A percentile compares a stretch with the other conserved stretches of the same genome.
Evolutionary conservation across 176 grass and related monocot genomes (phyloP).

Genomic region (Lolium rigidum): DNA sequence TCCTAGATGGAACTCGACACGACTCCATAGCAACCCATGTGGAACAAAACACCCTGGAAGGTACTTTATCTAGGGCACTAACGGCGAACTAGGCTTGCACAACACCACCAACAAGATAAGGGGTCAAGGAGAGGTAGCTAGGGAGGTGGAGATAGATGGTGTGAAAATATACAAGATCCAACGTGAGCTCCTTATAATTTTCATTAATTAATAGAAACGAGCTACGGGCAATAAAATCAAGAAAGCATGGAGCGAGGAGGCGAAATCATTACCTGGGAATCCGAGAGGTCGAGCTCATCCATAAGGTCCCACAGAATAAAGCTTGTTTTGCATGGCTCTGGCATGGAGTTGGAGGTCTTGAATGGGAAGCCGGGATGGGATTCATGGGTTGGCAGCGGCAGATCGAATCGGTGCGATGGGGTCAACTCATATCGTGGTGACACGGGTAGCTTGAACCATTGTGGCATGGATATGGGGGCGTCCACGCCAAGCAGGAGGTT

Average conservation of each 20-base stretch:
- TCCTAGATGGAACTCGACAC: too few species aligned
- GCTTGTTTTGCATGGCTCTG: background rate
- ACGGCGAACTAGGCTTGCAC: too few species aligned
- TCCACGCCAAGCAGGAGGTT: constrained; percentile 40
- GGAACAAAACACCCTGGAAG: too few species aligned
- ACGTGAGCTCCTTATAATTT: too few species aligned
- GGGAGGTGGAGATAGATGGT: too few species aligned
- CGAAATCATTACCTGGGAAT: background rate
- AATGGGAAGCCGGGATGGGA: background rate
- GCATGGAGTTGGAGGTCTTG: background rate
- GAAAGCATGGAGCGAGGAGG: background rate
- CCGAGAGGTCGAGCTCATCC: constrained; percentile 13
- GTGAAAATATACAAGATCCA: too few species aligned
- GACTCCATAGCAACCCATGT: too few species aligned
- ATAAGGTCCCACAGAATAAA: constrained; percentile 43
- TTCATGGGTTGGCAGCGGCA: background rate
- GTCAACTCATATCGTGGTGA: background rate
- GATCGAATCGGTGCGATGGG: background rate
- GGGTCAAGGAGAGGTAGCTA: too few species aligned
- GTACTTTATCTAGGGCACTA: too few species aligned
- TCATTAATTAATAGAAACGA: background rate
- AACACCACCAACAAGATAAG: too few species aligned
- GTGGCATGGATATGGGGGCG: background rate
- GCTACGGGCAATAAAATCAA: background rate
- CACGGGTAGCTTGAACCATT: background rate